Conservation (phyloP, 306 rosid species). For the Geum urbanum region DNA sequence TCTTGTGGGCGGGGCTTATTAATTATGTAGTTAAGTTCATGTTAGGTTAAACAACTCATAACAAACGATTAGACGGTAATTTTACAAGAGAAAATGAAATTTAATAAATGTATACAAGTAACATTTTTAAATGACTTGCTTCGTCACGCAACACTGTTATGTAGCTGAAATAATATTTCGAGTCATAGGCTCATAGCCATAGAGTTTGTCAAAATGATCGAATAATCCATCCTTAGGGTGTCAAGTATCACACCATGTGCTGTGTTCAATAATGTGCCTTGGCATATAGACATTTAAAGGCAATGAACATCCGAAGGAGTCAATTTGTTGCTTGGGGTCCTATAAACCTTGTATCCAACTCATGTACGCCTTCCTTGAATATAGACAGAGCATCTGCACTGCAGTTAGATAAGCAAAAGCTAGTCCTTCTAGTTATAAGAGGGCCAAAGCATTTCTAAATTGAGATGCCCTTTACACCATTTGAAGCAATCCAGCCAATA, state of each 20-base stretch:
- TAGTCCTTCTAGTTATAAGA: not conserved
- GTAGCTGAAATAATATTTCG: not conserved
- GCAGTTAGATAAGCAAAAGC: not conserved
- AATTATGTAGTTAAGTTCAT: too few species aligned
- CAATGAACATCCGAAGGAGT: not conserved
- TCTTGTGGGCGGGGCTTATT: too few species aligned
- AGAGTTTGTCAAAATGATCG: not conserved
- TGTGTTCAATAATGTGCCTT: constrained; percentile 1
- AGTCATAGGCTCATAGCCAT: not conserved
- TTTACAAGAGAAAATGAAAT: not conserved
- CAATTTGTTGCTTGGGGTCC: not conserved
- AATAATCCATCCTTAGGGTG: not conserved
- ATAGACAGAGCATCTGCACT: not conserved
- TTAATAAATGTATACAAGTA: not conserved
- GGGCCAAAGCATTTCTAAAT: not conserved
- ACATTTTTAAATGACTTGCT: not conserved
- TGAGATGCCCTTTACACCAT: not conserved
- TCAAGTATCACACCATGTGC: not conserved
- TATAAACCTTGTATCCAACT: not conserved
- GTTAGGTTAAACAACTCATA: too few species aligned
- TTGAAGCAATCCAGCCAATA: not conserved
- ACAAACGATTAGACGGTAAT: too few species aligned
- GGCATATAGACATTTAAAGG: not conserved
- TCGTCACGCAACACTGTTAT: not conserved
- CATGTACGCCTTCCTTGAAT: not conserved